Evolutionary conservation across 1,139 yeast genomes (phyloP), one percentile per base, ranked within the genome.

Genomic region (Tardiomyces blankii): DNA sequence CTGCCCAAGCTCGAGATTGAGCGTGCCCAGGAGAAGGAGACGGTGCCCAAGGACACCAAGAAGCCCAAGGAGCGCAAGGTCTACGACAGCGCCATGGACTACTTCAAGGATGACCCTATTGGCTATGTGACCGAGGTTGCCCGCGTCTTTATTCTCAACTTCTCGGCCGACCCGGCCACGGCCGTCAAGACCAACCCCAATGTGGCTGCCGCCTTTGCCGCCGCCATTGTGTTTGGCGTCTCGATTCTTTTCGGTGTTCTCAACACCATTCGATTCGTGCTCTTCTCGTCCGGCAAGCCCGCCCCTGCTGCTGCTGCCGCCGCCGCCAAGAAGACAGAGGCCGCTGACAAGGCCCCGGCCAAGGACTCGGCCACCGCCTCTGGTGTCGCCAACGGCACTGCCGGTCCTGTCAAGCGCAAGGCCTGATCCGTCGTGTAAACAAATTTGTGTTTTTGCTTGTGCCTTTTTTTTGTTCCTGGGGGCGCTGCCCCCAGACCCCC

Each of bases 1-100:
- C 55, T 66, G 27, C 77, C 79, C 44, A 88, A 88, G 68, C 66
- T 66, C 43, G 70, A 68, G 27, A 59, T 80, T 50, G 96, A 88
- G 65, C 52, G 55, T 48, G 46, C 50, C 25, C 62, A 59, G 44
- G 64, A 64, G 39, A 63, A 70, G 41, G 56, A 68, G 12, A 41
- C 47, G 28, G 56, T 50, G 30, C 61, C 65, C 38, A 53, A 59
- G 52, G 51, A 51, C 38, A 47, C 50, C n/a, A 51, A 49, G 42
- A 51, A 54, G 38, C 33, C 21, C 30, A 40, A 21, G 18, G 33
- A 27, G 32, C 40, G 39, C 41, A 42, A 32, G 45, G 43, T 8
- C 39, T 50, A 44, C 47, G 48, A 48, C 21, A 44, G 47, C 33
- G 59, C 57, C 40, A 46, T 60, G 50, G 65, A 62, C 32, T 57